Evolutionary conservation across 2,329 filamentous ascomycete genomes (phyloP).

Genomic region (Microcyclospora tardicrescens): DNA sequence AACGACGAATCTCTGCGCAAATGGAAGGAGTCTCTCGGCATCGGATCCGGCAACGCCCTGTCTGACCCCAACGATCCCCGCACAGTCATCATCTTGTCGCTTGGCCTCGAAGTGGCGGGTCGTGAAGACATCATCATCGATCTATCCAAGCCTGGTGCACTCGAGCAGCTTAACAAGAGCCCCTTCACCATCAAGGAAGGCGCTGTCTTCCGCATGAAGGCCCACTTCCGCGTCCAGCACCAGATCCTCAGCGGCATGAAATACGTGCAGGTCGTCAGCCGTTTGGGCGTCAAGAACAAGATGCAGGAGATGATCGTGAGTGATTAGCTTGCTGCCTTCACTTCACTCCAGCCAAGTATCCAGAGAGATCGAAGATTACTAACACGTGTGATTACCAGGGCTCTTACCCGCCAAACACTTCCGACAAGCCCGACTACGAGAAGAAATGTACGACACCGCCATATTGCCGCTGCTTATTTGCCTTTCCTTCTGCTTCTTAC

Average conservation of each 20-base stretch:
- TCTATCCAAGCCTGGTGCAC: conserved; percentile 58
- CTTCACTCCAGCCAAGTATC: background rate
- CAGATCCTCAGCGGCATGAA: conserved; percentile 90
- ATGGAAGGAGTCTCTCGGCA: conserved; percentile 93
- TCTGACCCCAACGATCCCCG: conserved; percentile 58
- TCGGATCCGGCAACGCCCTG: conserved; percentile 47
- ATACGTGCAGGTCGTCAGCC: conserved; percentile 88
- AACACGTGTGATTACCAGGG: conserved; percentile 42
- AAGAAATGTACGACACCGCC: conserved; percentile 66
- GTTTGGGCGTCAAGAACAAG: conserved; percentile 80
- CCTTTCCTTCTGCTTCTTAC: background rate
- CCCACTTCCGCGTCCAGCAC: conserved; percentile 89
- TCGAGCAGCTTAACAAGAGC: conserved; percentile 70
- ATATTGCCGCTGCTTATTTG: conserved; percentile 1
- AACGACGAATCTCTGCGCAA: conserved; percentile 89
- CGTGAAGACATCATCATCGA: conserved; percentile 81
- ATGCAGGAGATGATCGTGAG: conserved; percentile 95
- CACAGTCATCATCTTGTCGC: conserved; percentile 83
- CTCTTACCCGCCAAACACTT: conserved; percentile 85
- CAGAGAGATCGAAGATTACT: background rate
- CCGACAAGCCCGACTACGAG: conserved; percentile 69
- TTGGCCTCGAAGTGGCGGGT: conserved; percentile 73
- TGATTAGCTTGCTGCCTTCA: conserved; percentile 10
- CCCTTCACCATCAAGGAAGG: conserved; percentile 98
- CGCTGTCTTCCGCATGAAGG: conserved; percentile 85